phyloP scores from a whole-genome alignment of 352 stramenopile species.

The Phytophthora palmivora region DNA sequence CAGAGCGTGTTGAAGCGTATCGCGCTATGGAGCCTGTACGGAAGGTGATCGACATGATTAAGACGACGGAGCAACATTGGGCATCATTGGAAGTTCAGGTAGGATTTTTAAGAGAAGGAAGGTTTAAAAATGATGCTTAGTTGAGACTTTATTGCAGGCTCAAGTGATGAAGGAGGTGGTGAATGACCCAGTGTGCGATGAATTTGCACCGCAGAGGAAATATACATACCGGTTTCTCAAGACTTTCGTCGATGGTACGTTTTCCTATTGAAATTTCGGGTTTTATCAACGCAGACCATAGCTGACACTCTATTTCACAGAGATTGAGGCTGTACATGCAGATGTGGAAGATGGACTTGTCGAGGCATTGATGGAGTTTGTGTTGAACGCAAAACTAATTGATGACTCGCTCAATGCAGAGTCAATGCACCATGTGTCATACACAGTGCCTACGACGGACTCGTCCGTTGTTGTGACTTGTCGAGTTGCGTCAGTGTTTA shows the following conservation, averaged over 20 bases:
- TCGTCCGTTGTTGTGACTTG: conserved; percentile 59
- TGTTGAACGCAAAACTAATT: conserved; percentile 41
- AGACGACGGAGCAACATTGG: conserved; percentile 45
- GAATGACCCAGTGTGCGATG: conserved; percentile 59
- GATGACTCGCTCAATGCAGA: conserved; percentile 51
- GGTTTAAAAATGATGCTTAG: neutral
- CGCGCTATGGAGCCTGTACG: conserved; percentile 68
- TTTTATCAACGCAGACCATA: conserved; percentile 5
- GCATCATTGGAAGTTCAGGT: conserved; percentile 68
- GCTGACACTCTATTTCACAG: conserved; percentile 28
- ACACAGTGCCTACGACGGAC: conserved; percentile 40
- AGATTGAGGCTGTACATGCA: conserved; percentile 51
- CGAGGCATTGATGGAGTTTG: conserved; percentile 61
- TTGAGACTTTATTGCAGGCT: conserved; percentile 41
- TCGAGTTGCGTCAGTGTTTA: conserved; percentile 80
- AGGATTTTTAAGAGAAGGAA: neutral
- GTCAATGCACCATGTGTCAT: conserved; percentile 81
- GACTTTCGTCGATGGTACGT: conserved; percentile 62
- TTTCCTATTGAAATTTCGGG: neutral
- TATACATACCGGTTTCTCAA: conserved; percentile 84
- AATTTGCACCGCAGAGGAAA: conserved; percentile 60
- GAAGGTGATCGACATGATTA: conserved; percentile 46
- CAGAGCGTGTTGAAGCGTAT: conserved; percentile 63
- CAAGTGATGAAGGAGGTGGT: conserved; percentile 60
- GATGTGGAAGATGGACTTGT: conserved; percentile 69